Conservation (phyloP, 345 rosid species). For the Combretum micranthum region DNA sequence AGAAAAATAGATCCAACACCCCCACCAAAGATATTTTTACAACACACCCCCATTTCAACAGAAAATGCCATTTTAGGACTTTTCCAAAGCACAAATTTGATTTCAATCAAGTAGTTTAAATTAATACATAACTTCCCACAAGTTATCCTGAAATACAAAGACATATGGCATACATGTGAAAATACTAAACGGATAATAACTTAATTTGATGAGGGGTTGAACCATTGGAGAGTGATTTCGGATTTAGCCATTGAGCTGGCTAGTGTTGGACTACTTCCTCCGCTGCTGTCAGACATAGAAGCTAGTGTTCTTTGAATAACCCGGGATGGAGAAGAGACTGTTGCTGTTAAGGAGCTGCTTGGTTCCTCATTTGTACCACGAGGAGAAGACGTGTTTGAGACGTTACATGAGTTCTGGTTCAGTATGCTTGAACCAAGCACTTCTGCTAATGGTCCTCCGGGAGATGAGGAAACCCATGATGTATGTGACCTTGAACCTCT, state of each 20-base stretch:
- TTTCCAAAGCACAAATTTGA: not conserved
- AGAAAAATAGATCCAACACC: too few relatives aligned
- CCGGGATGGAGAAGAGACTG: constrained; percentile 54
- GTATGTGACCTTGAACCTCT: constrained; percentile 27
- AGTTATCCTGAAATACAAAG: too few relatives aligned
- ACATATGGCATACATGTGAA: too few relatives aligned
- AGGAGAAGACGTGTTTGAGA: not conserved
- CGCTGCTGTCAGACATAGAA: constrained; percentile 60
- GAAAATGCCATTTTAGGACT: too few relatives aligned
- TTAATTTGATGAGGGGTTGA: constrained; percentile 10
- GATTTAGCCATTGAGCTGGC: constrained; percentile 26
- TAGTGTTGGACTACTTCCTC: constrained; percentile 36
- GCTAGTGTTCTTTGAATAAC: constrained; percentile 39
- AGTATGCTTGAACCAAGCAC: constrained; percentile 35
- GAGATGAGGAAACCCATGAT: constrained; percentile 30
- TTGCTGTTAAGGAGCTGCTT: constrained; percentile 21
- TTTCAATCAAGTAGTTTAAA: not conserved
- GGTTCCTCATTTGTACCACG: constrained; percentile 12
- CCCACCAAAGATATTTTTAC: too few relatives aligned
- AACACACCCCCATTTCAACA: too few relatives aligned
- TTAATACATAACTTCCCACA: too few relatives aligned
- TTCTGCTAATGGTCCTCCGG: constrained; percentile 80
- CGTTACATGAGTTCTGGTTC: too few relatives aligned
- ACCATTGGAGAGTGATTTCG: constrained; percentile 30
- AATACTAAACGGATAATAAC: too few relatives aligned